A percentile compares a stretch with the other conserved stretches of the same genome.
These are phyloP conservation scores for Pichia sorboxylosa DNA, from an alignment of 1,139 yeast genomes.

Conservation along the genomic window DNA sequence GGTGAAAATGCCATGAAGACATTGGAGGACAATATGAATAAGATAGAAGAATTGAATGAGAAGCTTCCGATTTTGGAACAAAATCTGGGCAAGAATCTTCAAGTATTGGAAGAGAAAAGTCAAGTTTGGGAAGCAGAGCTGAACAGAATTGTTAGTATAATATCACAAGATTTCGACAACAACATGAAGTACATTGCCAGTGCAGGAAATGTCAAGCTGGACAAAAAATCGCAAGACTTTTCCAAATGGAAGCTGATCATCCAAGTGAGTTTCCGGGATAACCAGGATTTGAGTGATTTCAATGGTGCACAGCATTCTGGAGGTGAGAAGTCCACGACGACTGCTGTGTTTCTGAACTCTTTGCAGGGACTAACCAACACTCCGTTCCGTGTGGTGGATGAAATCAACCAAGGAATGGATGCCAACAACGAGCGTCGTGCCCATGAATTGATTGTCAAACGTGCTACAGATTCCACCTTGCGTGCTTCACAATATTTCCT, in stretches of 20 bases:
- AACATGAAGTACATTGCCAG: conserved; percentile 71
- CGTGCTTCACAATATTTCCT: conserved; percentile 62
- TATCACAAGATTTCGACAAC: conserved; percentile 52
- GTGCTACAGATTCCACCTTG: conserved; percentile 49
- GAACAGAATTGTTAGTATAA: conserved; percentile 34
- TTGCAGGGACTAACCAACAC: conserved; percentile 84
- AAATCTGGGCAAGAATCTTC: conserved; percentile 23
- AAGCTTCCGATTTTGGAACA: conserved; percentile 28
- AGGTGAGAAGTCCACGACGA: conserved; percentile 94
- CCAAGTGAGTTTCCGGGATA: conserved; percentile 74
- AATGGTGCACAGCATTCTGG: conserved; percentile 92
- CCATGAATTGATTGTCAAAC: conserved; percentile 74
- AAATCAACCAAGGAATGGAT: conserved; percentile 98
- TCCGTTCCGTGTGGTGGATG: conserved; percentile 93
- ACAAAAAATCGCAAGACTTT: conserved; percentile 40
- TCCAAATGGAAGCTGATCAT: conserved; percentile 79
- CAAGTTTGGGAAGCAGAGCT: conserved; percentile 51
- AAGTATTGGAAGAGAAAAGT: conserved; percentile 31
- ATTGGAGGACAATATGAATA: conserved; percentile 26
- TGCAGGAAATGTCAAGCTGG: conserved; percentile 65
- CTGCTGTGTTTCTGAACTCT: conserved; percentile 82
- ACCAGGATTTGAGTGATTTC: conserved; percentile 53
- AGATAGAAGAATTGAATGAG: conserved; percentile 20
- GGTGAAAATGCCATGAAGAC: conserved; percentile 29
- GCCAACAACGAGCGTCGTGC: conserved; percentile 83